Conservation (phyloP, 768 basidiomycete genomes). For the Mycena crocata region DNA sequence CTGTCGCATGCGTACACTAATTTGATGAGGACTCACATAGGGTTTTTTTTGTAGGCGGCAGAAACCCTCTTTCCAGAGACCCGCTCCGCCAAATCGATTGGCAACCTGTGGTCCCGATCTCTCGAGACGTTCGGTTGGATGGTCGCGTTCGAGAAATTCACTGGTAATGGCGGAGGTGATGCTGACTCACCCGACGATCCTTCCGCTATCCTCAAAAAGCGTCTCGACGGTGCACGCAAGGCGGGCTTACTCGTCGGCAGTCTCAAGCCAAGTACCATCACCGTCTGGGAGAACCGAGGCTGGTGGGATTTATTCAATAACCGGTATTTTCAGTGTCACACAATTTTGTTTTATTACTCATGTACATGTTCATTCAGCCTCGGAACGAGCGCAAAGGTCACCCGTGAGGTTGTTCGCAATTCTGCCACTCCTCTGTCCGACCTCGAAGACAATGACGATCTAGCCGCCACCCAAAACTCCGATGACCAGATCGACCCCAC, state of each 20-base stretch:
- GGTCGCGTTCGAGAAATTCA: conserved; percentile 12
- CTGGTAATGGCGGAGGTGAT: conserved; percentile 23
- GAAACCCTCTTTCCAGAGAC: not conserved
- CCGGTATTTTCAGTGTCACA: not conserved
- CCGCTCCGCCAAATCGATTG: not conserved
- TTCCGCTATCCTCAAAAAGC: not conserved
- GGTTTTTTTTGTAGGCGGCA: not conserved
- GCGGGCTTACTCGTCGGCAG: not conserved
- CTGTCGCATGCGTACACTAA: not conserved
- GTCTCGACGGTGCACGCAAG: not conserved
- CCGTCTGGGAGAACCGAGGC: not conserved
- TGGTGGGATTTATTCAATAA: conserved; percentile 10
- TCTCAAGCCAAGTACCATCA: not conserved
- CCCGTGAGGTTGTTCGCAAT: conserved; percentile 4
- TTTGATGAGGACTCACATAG: too few species aligned
- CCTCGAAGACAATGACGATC: not conserved
- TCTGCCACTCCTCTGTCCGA: conserved; percentile 4
- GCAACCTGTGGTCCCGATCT: not conserved
- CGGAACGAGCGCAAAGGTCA: conserved; percentile 6
- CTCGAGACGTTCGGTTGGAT: conserved; percentile 6
- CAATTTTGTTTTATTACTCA: not conserved
- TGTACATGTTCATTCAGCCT: not conserved
- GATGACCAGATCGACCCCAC: not conserved
- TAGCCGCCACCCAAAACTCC: not conserved
- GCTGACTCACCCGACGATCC: conserved; percentile 17